A percentile compares a stretch with the other conserved stretches of the same genome.
Conservation (phyloP, 164 flowering plant species). For the Aristolochia fimbriata region DNA sequence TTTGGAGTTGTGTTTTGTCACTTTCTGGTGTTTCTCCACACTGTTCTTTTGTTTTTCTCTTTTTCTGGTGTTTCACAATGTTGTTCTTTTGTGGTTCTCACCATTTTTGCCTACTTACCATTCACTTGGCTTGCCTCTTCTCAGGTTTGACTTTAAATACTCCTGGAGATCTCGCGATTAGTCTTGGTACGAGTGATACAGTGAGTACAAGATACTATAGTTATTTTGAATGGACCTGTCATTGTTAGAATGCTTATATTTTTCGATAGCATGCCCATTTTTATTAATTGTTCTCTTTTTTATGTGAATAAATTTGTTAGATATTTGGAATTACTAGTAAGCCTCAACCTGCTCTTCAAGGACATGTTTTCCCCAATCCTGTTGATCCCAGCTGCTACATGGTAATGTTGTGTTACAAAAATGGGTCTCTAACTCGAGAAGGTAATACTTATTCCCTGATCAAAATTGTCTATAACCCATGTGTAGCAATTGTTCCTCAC, state of each 20-base stretch:
- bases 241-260: no score
- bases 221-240: no score
- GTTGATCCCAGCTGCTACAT: constrained; percentile 71
- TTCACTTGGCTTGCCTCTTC: neutral
- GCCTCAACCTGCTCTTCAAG: constrained; percentile 71
- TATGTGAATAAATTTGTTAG: constrained; percentile 19
- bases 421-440: constrained; percentile 95
- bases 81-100: neutral
- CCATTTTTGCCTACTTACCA: neutral
- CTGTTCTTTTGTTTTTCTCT: neutral
- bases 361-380: constrained; percentile 93
- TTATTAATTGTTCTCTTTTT: no score
- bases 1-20: neutral
- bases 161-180: constrained; percentile 84
- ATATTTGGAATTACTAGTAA: constrained; percentile 85
- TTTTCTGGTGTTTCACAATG: neutral
- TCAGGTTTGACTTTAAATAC: constrained; percentile 74
- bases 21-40: neutral
- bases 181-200: constrained; percentile 96
- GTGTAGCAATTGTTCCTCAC: neutral
- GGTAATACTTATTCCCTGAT: constrained; percentile 26
- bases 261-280: no score
- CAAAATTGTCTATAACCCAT: neutral
- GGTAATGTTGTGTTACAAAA: constrained; percentile 90
- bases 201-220: constrained; percentile 28